phyloP scores from a whole-genome alignment of 768 basidiomycete species.

The Auriculariales sp. region DNA sequence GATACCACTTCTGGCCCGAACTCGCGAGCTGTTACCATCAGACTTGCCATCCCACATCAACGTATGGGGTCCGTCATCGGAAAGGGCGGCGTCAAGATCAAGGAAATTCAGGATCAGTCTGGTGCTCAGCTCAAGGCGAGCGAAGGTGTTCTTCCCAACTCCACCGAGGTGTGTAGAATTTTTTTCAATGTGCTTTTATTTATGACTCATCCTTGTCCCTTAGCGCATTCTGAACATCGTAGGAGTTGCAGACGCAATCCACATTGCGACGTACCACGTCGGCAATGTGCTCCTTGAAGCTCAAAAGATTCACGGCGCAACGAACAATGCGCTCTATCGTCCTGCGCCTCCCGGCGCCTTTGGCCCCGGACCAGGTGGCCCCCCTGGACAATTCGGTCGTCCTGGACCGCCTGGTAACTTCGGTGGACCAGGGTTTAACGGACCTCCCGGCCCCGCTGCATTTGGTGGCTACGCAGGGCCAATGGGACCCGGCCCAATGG shows the following conservation, averaged over 20 bases:
- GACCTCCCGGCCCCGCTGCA: no score
- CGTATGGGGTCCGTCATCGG: slow-evolving; percentile 99
- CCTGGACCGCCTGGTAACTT: not conserved
- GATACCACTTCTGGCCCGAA: slow-evolving; percentile 96
- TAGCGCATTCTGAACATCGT: slow-evolving; percentile 97
- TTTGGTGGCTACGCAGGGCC: not conserved
- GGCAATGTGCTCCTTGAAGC: slow-evolving; percentile 94
- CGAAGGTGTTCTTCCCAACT: slow-evolving; percentile 96
- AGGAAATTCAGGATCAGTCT: slow-evolving; percentile 98
- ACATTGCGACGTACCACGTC: slow-evolving; percentile 98
- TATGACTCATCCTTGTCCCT: no score
- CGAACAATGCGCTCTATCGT: slow-evolving; percentile 30
- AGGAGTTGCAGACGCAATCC: slow-evolving; percentile 96
- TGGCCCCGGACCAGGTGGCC: no score
- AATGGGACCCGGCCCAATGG: slow-evolving; percentile 12
- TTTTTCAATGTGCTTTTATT: no score
- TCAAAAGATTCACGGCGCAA: slow-evolving; percentile 36
- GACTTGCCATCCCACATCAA: slow-evolving; percentile 98
- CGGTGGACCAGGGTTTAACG: no score
- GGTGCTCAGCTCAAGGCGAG: slow-evolving; percentile 93
- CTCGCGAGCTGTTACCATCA: slow-evolving; percentile 96
- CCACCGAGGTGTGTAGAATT: no score
- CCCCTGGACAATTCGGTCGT: slow-evolving; percentile 27
- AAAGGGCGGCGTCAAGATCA: slow-evolving; percentile 94
- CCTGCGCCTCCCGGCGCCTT: slow-evolving; percentile 13